phyloP scores from a whole-genome alignment of 2,329 filamentous ascomycete species.

The Pseudomassariella vexata region DNA sequence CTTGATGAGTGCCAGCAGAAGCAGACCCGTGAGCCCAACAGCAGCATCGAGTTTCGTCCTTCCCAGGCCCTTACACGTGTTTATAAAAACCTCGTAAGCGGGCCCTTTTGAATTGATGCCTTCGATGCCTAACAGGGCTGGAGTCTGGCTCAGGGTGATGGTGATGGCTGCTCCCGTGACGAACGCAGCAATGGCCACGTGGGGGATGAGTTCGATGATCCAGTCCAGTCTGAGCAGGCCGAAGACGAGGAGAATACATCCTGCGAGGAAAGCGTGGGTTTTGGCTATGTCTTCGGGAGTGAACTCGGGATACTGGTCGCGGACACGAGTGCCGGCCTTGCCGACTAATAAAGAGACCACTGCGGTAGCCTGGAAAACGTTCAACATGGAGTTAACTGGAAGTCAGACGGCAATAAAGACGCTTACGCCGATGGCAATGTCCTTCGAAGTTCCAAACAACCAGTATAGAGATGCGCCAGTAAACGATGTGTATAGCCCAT shows the following conservation, averaged over 20 bases:
- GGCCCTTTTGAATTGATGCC: slow-evolving; percentile 38
- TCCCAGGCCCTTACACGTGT: slow-evolving; percentile 32
- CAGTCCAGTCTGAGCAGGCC: slow-evolving; percentile 42
- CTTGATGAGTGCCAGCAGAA: slow-evolving; percentile 61
- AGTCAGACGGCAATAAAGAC: no score
- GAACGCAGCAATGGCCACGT: slow-evolving; percentile 44
- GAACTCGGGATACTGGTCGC: slow-evolving; percentile 25
- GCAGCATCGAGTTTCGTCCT: slow-evolving; percentile 59
- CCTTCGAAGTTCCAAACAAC: slow-evolving; percentile 80
- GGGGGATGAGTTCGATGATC: slow-evolving; percentile 46
- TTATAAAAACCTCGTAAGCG: slow-evolving; percentile 38
- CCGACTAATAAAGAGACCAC: slow-evolving; percentile 46
- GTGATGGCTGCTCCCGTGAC: slow-evolving; percentile 45
- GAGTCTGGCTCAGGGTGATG: slow-evolving; percentile 42
- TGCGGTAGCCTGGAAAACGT: no score
- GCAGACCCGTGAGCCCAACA: slow-evolving; percentile 63
- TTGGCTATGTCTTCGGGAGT: slow-evolving; percentile 35
- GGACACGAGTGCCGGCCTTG: slow-evolving; percentile 35
- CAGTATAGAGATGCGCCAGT: slow-evolving; percentile 76
- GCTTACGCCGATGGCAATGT: slow-evolving; percentile 80
- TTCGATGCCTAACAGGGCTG: slow-evolving; percentile 34
- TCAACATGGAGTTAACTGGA: no score
- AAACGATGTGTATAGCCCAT: slow-evolving; percentile 76
- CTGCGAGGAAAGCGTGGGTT: slow-evolving; percentile 38
- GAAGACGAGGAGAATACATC: slow-evolving; percentile 35